Evolutionary conservation across 2,329 filamentous ascomycete genomes (phyloP), one percentile per base, ranked within the genome.

Genomic region (Chaetomium sp.): DNA sequence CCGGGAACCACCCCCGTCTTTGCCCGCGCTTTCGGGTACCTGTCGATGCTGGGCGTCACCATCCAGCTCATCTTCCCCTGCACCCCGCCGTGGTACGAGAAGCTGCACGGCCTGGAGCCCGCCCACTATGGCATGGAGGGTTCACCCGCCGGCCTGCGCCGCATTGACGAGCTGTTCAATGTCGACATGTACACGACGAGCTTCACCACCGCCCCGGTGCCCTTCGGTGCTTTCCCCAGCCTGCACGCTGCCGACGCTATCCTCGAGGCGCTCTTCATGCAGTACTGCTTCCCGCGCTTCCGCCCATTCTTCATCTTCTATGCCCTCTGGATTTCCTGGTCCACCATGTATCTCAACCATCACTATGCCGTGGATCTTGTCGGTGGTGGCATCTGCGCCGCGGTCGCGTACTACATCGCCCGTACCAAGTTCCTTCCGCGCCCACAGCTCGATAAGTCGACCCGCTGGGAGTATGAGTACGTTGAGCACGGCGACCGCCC

Each of bases 31-130:
- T 96, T 96, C 65, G 92, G 92, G 57, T 96, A 92, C 79, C 87
- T 96, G 83, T 94, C 91, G 73, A 82, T 96, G 61, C 77, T 86
- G 10, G 92, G 91, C 52, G 92, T 96, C 55, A 82, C 86, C 36
- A 91, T 95, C 62, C 91, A 96, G 74, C 79, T 96, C 53, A 72
- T 91, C 59, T 95, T 96, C 73, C 92, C 92, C 1, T 96, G 92
- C 76, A 94, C 91, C 32, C 89, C 92, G 33, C 92, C 92, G 1
- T 97, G 92, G 92, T 97, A 96, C 68, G 92, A 96, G 78, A 95
- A 94, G 71, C 79, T 88, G 66, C 90, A 96, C 70, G 92, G 92
- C 12, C 77, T 96, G 51, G 89, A 89, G 35, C 91, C 92, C 2
- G 92, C 92, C 49, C 90, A 94, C 65, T 96, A 96, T 73, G 88